These are phyloP conservation scores for Tylopilus felleus DNA, from an alignment of 768 basidiomycete genomes.

Conservation along the genomic window DNA sequence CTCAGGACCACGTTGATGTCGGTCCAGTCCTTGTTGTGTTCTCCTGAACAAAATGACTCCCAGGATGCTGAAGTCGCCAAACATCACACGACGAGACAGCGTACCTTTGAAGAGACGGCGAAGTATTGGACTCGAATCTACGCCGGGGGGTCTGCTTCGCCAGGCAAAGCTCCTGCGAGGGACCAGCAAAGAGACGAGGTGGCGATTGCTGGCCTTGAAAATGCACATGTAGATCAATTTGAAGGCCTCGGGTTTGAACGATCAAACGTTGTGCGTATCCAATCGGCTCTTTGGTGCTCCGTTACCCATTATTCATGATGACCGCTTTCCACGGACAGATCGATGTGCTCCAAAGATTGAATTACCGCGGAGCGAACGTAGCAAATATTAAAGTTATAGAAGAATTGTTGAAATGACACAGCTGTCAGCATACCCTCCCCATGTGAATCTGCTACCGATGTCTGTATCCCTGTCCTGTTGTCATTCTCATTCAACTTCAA, in stretches of 20 bases:
- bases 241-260: conserved; percentile 79
- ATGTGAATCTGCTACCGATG: conserved; percentile 20
- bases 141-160: conserved; percentile 65
- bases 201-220: conserved; percentile 77
- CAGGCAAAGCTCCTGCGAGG: conserved; percentile 34
- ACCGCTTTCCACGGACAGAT: conserved; percentile 46
- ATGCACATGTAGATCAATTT: conserved; percentile 81
- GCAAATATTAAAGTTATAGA: conserved; percentile 80
- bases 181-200: conserved; percentile 43
- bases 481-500: too few relatives aligned
- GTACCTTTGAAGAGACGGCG: conserved; percentile 88
- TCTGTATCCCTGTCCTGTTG: conserved; percentile 26
- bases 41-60: conserved; percentile 93
- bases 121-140: conserved; percentile 93
- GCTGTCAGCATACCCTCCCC: conserved; percentile 24
- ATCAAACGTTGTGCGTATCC: conserved; percentile 73
- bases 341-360: conserved; percentile 81
- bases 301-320: not conserved
- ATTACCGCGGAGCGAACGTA: conserved; percentile 83
- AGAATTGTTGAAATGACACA: conserved; percentile 66
- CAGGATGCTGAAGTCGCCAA: conserved; percentile 99
- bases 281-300: too few relatives aligned
- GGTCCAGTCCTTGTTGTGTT: conserved; percentile 87
- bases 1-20: conserved; percentile 96
- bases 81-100: conserved; percentile 86